Conservation (phyloP, 2,329 filamentous ascomycete species). For the Amesomyces nigricolor region DNA sequence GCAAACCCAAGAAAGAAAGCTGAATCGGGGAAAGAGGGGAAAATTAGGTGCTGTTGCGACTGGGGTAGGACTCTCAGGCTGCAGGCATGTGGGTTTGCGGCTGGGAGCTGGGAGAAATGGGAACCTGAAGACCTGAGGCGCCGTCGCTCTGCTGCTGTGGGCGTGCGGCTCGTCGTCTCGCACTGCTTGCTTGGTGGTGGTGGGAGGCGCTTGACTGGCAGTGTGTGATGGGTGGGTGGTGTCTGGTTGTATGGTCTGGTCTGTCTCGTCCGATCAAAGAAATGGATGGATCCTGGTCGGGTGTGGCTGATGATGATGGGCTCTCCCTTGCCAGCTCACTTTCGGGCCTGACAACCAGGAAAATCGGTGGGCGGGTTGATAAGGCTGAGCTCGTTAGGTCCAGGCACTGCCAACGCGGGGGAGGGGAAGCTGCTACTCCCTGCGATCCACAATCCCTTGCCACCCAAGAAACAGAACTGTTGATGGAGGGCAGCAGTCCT, state of each 20-base stretch:
- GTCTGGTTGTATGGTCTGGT: no score
- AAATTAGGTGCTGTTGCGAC: slow-evolving; percentile 16
- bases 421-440: not conserved
- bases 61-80: slow-evolving; percentile 18
- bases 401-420: slow-evolving; percentile 5
- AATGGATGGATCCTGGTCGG: not conserved
- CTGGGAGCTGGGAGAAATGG: not conserved
- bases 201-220: not conserved
- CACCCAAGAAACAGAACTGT: no score
- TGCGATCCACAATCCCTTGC: not conserved
- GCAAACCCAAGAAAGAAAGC: slow-evolving; percentile 19
- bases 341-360: slow-evolving; percentile 15
- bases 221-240: no score
- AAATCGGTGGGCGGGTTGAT: slow-evolving; percentile 18
- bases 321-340: slow-evolving; percentile 20
- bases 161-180: slow-evolving; percentile 10
- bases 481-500: no score
- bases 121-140: not conserved
- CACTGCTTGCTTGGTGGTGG: slow-evolving; percentile 15
- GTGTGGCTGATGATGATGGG: slow-evolving; percentile 22
- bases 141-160: slow-evolving; percentile 7
- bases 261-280: slow-evolving; percentile 5
- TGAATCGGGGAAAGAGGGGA: slow-evolving; percentile 20
- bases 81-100: slow-evolving; percentile 17
- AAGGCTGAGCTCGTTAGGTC: slow-evolving; percentile 23